Base-by-base conservation (phyloP, 768 basidiomycete genomes). In the Lactarius evosmus region DNA sequence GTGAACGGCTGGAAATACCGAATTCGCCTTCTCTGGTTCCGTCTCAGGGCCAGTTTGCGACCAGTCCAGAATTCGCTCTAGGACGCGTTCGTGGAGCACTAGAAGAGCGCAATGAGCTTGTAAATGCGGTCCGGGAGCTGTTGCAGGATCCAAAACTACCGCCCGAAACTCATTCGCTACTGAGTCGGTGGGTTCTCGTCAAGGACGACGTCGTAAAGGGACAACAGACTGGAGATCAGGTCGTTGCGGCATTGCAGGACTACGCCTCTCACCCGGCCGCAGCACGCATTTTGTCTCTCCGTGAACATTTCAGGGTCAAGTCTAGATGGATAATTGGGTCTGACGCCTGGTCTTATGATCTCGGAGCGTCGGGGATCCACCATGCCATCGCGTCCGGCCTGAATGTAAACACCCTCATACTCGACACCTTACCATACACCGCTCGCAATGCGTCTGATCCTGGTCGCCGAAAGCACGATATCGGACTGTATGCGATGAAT, bases 241-340 rank as follows among this genome's bases (percentile, higher is more conserved):
- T 94, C 55, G 75, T 83, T 38, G 67, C 78, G 27, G 73, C 73
- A 29, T 78, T 91, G 14, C 77, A 83, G 68, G 76, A 77, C 19
- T 61, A 78, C 19, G 53, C 75, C 54, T 64, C 73, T 8, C 78
- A 81, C 63, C 73, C 80, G 5, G 75, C 80, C 9, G 84, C 82
- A 5, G 75, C 84, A 44, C 80, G 80, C 32, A 80, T 92, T 51
- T 80, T 93, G 40, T 70, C 80, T 17, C 77, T 89, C 12, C 80
- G 81, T 44, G 75, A 83, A 22, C 83, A 87, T 68, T 84, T 97
- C 69, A 77, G 83, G 46, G 78, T 85, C 8, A 79, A 79, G 40
- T 94, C 92, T 7, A 82, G 91, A 63, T 99, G 97, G 97, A 98
- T 99, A 75, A 89, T 99, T 69, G 95, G 96, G 22, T 98, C 95